Evolutionary conservation across 768 basidiomycete species (phyloP).

Genomic region (Lactarius hengduanensis): DNA sequence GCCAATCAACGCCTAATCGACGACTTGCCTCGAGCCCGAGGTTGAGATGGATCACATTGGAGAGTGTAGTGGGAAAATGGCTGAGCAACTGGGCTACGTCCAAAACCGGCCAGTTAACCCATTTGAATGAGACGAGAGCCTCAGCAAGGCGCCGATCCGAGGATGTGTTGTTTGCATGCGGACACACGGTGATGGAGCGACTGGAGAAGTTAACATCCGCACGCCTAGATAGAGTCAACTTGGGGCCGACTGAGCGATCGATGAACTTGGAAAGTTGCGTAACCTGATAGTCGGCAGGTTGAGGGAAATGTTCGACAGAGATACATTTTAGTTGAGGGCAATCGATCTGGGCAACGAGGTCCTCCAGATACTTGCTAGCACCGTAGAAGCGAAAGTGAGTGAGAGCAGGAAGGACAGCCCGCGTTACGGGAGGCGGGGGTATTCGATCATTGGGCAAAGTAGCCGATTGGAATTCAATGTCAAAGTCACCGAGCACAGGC

Average conservation of each 20-base stretch:
- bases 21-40: not conserved
- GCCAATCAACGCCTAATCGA: not conserved
- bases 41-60: not conserved
- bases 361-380: conserved; percentile 2
- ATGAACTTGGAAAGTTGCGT: not conserved
- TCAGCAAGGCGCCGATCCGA: too few species aligned
- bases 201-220: too few species aligned
- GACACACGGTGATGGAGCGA: too few species aligned
- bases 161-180: too few species aligned
- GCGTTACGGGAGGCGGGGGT: not conserved
- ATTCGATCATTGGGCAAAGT: too few species aligned
- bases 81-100: not conserved
- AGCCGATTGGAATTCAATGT: not conserved
- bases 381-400: not conserved
- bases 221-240: not conserved
- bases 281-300: not conserved
- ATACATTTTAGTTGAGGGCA: not conserved
- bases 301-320: not conserved
- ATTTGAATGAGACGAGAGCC: not conserved
- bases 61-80: not conserved
- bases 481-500: not conserved
- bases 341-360: not conserved
- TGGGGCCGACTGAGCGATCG: not conserved
- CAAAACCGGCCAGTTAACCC: not conserved
- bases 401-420: not conserved